Conservation (phyloP, 2,329 filamentous ascomycete species). For the Alternaria metachromatica region DNA sequence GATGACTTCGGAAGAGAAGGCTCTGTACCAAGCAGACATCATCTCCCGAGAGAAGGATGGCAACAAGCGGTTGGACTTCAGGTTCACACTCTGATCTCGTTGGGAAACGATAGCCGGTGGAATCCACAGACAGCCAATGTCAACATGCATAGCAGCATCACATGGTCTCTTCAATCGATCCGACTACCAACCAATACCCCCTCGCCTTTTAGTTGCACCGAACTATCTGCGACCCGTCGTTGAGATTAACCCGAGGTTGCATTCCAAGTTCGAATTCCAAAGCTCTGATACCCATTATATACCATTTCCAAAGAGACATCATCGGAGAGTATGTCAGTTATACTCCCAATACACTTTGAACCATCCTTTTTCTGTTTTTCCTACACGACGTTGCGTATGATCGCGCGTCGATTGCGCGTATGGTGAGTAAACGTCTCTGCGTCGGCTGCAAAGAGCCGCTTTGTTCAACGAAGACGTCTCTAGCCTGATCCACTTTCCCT, state of each 20-base stretch:
- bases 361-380: accelerated
- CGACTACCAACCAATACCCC: background rate
- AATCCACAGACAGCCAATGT: background rate
- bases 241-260: background rate
- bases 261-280: background rate
- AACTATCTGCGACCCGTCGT: background rate
- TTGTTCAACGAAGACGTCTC: background rate
- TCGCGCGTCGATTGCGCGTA: background rate
- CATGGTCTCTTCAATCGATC: background rate
- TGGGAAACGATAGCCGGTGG: background rate
- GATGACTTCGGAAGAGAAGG: constrained; percentile 58
- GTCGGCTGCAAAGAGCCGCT: background rate
- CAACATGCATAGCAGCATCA: background rate
- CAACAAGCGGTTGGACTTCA: constrained; percentile 51
- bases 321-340: background rate
- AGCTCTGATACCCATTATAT: background rate
- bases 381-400: background rate
- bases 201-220: background rate
- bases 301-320: background rate
- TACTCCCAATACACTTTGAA: background rate
- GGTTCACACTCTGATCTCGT: constrained; percentile 38
- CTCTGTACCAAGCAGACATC: constrained; percentile 55
- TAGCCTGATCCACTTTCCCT: constrained; percentile 9
- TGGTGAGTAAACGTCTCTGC: background rate
- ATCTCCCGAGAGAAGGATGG: constrained; percentile 40